Evolutionary conservation across 805 yeast genomes (phyloP).

Genomic region (Kodamaea leandrae): DNA sequence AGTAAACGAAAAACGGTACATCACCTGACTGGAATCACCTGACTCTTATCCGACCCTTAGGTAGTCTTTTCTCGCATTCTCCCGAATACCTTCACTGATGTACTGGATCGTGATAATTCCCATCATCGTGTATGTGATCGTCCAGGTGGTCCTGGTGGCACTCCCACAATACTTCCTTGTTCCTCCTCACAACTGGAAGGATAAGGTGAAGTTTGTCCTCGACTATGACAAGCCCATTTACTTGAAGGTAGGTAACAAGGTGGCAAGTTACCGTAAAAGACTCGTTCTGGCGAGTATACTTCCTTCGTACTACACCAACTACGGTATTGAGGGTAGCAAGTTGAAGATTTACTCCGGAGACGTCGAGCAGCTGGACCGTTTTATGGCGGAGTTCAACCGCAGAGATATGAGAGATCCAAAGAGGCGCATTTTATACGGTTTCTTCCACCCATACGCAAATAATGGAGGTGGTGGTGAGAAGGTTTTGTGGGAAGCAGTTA

Average conservation of each 20-base stretch:
- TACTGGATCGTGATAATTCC: conserved; percentile 8
- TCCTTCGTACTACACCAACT: conserved; percentile 41
- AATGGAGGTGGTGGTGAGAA: conserved; percentile 99
- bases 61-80: no score
- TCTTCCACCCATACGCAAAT: conserved; percentile 92
- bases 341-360: conserved; percentile 33
- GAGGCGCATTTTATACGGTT: conserved; percentile 62
- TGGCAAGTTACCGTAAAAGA: conserved; percentile 40
- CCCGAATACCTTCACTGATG: conserved; percentile 1
- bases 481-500: conserved; percentile 92
- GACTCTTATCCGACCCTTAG: no score
- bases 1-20: no score
- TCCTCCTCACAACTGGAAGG: conserved; percentile 40
- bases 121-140: conserved; percentile 14
- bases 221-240: conserved; percentile 34
- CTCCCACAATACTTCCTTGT: conserved; percentile 36
- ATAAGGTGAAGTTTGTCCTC: conserved; percentile 31
- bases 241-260: conserved; percentile 33
- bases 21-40: no score
- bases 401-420: conserved; percentile 35
- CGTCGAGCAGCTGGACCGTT: conserved; percentile 19
- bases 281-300: conserved; percentile 33
- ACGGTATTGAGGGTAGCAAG: conserved; percentile 28
- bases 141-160: conserved; percentile 21
- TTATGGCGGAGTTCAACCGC: conserved; percentile 26